phyloP scores from a whole-genome alignment of 495 filamentous ascomycete species.

The Penicillium pulvis region DNA sequence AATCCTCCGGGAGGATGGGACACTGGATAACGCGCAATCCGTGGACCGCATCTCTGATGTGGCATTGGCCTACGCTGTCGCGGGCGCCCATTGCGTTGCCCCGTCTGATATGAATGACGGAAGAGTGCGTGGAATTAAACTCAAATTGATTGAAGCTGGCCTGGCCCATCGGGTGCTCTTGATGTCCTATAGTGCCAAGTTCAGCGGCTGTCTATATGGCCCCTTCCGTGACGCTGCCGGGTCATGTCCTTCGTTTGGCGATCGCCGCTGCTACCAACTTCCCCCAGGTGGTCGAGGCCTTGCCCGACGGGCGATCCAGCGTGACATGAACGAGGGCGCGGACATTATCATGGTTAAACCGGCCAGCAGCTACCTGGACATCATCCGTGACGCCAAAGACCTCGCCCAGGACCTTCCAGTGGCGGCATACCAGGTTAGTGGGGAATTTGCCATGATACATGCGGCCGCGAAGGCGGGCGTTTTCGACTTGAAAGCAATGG shows the following conservation, averaged over 20 bases:
- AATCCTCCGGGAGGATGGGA: constrained; percentile 87
- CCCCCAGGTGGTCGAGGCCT: constrained; percentile 91
- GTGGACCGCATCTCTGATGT: constrained; percentile 94
- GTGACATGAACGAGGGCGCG: constrained; percentile 90
- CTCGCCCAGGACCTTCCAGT: constrained; percentile 86
- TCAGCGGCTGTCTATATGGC: constrained; percentile 93
- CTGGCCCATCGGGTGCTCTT: constrained; percentile 85
- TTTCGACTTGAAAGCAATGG: constrained; percentile 96
- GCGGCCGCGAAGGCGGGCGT: constrained; percentile 94
- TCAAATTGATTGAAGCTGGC: constrained; percentile 89
- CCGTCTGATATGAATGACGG: constrained; percentile 99
- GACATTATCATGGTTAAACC: constrained; percentile 99
- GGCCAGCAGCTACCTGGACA: constrained; percentile 89
- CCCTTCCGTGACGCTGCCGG: constrained; percentile 97
- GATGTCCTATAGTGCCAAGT: constrained; percentile 98
- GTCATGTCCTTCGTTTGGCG: constrained; percentile 88
- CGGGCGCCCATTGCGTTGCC: constrained; percentile 94
- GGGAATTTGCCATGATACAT: constrained; percentile 98
- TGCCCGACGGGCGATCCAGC: constrained; percentile 83
- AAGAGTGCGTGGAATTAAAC: constrained; percentile 91
- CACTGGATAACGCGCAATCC: constrained; percentile 86
- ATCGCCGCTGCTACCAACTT: constrained; percentile 94
- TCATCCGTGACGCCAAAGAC: constrained; percentile 94
- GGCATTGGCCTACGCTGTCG: constrained; percentile 86
- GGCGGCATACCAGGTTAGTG: constrained; percentile 94